phyloP scores from a whole-genome alignment of 208 protist species.

The Trypanosoma cruzi region DNA sequence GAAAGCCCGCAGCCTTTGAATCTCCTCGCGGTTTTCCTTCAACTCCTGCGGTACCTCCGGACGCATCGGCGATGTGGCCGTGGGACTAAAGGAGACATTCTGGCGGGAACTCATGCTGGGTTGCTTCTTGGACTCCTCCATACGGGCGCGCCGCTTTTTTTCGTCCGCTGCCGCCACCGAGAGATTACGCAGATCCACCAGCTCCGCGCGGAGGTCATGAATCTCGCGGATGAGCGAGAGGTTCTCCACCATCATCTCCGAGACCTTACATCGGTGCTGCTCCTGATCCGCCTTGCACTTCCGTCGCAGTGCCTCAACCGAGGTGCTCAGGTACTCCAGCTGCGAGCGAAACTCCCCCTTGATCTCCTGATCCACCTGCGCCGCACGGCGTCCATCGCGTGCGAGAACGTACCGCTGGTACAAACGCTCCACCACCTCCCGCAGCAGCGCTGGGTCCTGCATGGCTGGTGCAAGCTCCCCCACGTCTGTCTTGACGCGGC shows the following conservation, averaged over 20 bases:
- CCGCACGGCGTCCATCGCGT: slow-evolving; percentile 64
- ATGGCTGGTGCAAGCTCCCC: slow-evolving; percentile 82
- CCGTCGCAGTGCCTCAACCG: slow-evolving; percentile 91
- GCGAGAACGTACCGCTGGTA: slow-evolving; percentile 87
- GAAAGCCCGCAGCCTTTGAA: slow-evolving; percentile 74
- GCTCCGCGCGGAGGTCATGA: slow-evolving; percentile 93
- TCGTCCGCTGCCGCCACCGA: slow-evolving; percentile 64
- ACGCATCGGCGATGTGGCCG: slow-evolving; percentile 6
- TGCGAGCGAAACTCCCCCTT: slow-evolving; percentile 92
- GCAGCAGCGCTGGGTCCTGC: slow-evolving; percentile 90
- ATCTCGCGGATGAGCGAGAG: slow-evolving; percentile 95
- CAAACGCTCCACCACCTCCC: slow-evolving; percentile 77
- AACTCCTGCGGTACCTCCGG: slow-evolving; percentile 59
- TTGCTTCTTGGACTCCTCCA: background rate
- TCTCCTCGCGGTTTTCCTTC: slow-evolving; percentile 81
- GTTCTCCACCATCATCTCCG: slow-evolving; percentile 96
- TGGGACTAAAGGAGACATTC: background rate
- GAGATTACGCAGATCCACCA: slow-evolving; percentile 68
- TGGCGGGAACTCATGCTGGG: background rate
- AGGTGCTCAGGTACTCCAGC: slow-evolving; percentile 92
- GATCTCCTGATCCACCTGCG: slow-evolving; percentile 72
- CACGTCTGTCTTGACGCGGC: slow-evolving; percentile 78
- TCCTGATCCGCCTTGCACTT: slow-evolving; percentile 92
- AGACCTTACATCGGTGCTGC: slow-evolving; percentile 89
- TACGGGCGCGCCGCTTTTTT: slow-evolving; percentile 17